These are phyloP conservation scores for Rhypophila decipiens DNA, from an alignment of 495 filamentous ascomycete genomes.

Conservation along the genomic window DNA sequence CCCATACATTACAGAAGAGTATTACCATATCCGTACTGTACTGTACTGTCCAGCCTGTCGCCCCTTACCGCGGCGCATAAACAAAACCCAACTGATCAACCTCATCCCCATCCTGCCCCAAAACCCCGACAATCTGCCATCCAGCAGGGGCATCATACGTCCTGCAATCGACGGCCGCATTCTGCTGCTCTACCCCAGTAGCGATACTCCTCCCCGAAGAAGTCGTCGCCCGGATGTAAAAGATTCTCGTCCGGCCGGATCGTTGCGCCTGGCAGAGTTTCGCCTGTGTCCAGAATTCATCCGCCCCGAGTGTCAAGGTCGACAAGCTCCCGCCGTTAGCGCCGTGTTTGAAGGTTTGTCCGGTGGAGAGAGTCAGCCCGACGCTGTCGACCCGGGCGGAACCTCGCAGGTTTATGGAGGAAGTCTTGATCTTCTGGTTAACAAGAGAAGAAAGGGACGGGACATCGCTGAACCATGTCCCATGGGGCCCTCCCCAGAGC, in stretches of 20 bases:
- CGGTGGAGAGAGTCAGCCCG: constrained; percentile 40
- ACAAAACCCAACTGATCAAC: constrained; percentile 55
- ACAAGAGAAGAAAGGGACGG: constrained; percentile 17
- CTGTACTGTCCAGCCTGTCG: neutral
- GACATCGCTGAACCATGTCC: constrained; percentile 52
- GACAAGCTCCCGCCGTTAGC: constrained; percentile 43
- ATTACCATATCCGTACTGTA: too few relatives aligned
- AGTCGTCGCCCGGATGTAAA: constrained; percentile 51
- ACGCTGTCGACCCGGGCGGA: constrained; percentile 45
- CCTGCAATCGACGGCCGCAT: constrained; percentile 41
- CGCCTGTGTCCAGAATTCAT: constrained; percentile 45
- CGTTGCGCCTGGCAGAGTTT: constrained; percentile 48
- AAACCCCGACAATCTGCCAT: constrained; percentile 52
- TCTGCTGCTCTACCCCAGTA: too few relatives aligned
- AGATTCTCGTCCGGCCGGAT: constrained; percentile 43
- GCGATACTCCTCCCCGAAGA: constrained; percentile 43
- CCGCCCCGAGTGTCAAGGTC: constrained; percentile 36
- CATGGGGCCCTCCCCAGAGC: constrained; percentile 48
- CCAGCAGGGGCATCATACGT: constrained; percentile 45
- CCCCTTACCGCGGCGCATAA: constrained; percentile 32
- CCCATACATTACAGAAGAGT: too few relatives aligned
- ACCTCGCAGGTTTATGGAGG: constrained; percentile 42
- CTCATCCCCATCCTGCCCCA: constrained; percentile 52
- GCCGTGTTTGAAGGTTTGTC: constrained; percentile 45
- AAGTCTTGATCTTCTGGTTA: constrained; percentile 25